Percentiles rank a stretch among this genome's conserved stretches.
Conservation (phyloP, 192 early-diverging fungal species). For the Coemansia sp. region DNA sequence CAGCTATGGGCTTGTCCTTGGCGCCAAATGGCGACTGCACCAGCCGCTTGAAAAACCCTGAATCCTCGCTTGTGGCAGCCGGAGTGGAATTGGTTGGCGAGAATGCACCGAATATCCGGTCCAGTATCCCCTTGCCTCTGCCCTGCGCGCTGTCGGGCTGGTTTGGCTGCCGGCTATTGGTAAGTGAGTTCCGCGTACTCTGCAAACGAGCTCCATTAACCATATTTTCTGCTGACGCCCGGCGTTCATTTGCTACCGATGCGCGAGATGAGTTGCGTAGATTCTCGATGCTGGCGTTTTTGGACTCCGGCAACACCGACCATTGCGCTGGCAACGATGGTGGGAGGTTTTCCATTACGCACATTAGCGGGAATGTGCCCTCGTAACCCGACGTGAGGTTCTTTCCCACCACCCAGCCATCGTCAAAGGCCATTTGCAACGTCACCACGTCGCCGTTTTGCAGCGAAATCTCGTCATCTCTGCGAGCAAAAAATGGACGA, state of each 20-base stretch:
- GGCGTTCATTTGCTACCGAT: conserved; percentile 8
- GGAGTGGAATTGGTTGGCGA: neutral
- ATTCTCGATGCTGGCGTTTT: conserved; percentile 31
- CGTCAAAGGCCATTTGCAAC: conserved; percentile 73
- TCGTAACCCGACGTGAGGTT: conserved; percentile 67
- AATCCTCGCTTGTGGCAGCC: neutral
- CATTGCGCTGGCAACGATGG: conserved; percentile 44
- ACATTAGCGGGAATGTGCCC: conserved; percentile 85
- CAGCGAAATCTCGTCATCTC: conserved; percentile 75
- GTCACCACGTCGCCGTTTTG: conserved; percentile 70
- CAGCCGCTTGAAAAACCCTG: conserved; percentile 33
- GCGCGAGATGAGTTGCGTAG: conserved; percentile 22
- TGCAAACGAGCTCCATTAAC: conserved; percentile 1
- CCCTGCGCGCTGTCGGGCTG: conserved; percentile 3
- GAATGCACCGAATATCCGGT: conserved; percentile 27
- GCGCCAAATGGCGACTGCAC: conserved; percentile 25
- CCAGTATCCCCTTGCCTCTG: conserved; percentile 22
- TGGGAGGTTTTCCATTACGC: conserved; percentile 55
- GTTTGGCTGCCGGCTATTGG: neutral
- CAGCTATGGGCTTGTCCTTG: neutral
- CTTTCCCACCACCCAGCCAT: conserved; percentile 86
- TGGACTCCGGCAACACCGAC: conserved; percentile 47
- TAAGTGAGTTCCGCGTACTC: conserved; percentile 17
- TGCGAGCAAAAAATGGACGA: conserved; percentile 63
- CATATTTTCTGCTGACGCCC: neutral